Base-by-base conservation (phyloP, 306 rosid species). In the Crataegus laevigata region DNA sequence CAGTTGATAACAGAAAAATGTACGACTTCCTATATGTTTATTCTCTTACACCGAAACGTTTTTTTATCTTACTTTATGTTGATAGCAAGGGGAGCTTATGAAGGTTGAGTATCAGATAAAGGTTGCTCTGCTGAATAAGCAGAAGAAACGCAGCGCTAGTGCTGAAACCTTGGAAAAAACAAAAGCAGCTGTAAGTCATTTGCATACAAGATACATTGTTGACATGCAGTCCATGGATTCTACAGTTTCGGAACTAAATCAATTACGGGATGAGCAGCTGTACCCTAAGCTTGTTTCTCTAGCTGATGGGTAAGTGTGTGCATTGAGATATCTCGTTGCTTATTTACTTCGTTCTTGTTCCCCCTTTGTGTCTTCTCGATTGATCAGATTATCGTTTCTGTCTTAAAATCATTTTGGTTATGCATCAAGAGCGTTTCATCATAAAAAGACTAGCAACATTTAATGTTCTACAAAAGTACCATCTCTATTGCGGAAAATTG, bases 211-310 rank as follows among this genome's bases (percentile, higher is more conserved):
- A 80, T 92, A 92, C 76, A 88, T 92, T 43, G 97, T 90, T 55
- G 97, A 92, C 80, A 90, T 92, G 97, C 97, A 92, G 82, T 92
- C 96, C 3, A 85, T 92, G 96, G 97, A 92, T 74, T 90, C 97
- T 2, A 92, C 97, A 1, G 93, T 90, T 73, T 88, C 87, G 36
- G 97, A 92, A 83, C 96, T 92, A 45, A 88, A 90, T 76, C 85
- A 84, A 52, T 78, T 92, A 17, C 96, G 97, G 28, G 97, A 92
- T 75, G 84, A 87, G 21, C 97, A 92, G 67, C 59, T 92, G 84
- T 90, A 90, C 85, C 93, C 96, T 1, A 92, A 85, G 77, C 93
- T 92, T 68, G 91, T 92, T 69, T 69, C 82, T 87, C 93, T 92
- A 55, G 93, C 76, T 58, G 73, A 68, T 3, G 92, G 85, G 97